These are phyloP conservation scores for Thermomucor indicae-seudaticae DNA, from an alignment of 371 early-diverging fungal species.

Conservation along the genomic window DNA sequence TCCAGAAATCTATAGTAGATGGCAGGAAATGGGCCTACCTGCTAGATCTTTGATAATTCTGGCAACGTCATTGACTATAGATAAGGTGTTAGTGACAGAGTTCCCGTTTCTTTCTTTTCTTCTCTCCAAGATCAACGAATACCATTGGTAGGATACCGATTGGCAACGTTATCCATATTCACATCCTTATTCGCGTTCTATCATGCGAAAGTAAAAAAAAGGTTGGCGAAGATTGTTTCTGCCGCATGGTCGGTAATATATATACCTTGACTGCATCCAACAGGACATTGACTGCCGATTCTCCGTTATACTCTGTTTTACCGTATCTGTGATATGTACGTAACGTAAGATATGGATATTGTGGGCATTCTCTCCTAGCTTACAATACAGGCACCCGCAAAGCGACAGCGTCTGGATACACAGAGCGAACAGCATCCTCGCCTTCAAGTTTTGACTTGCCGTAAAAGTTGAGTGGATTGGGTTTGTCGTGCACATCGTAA, in stretches of 20 bases:
- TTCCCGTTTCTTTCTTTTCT: constrained; percentile 6
- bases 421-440: constrained; percentile 60
- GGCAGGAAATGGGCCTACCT: too few species aligned
- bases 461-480: constrained; percentile 82
- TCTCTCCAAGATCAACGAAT: constrained; percentile 6
- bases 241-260: too few species aligned
- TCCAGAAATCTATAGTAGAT: too few species aligned
- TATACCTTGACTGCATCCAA: constrained; percentile 60
- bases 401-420: constrained; percentile 57
- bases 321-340: constrained; percentile 53
- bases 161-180: constrained; percentile 66
- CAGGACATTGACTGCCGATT: constrained; percentile 76
- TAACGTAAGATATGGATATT: background rate
- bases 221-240: background rate
- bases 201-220: background rate
- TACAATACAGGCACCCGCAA: constrained; percentile 80
- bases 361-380: constrained; percentile 1
- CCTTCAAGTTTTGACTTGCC: constrained; percentile 74
- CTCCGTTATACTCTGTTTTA: constrained; percentile 55
- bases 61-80: constrained; percentile 62
- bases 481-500: constrained; percentile 63
- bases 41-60: constrained; percentile 61
- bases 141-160: constrained; percentile 80
- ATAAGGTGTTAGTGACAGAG: background rate
- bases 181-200: constrained; percentile 30